phyloP scores from a whole-genome alignment of 257 asterid species.

The Solanum peruvianum region DNA sequence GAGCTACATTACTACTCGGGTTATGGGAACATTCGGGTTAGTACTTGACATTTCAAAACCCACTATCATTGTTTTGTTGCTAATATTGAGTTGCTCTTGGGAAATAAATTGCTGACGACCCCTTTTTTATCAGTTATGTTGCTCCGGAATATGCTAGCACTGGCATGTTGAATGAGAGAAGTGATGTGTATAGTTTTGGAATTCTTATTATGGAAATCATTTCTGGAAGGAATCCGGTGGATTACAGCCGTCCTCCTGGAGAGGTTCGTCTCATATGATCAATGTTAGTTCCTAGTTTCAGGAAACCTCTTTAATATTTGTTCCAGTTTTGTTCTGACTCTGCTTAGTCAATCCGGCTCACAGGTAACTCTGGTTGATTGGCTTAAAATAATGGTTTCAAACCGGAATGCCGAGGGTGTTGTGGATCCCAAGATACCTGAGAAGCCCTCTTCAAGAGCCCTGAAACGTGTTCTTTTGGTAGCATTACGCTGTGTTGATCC shows the following conservation, averaged over 20 bases:
- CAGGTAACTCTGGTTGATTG: constrained; percentile 84
- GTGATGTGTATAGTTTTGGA: constrained; percentile 86
- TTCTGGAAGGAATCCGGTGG: constrained; percentile 79
- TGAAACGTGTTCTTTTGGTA: constrained; percentile 76
- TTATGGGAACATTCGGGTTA: constrained; percentile 95
- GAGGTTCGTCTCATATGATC: constrained; percentile 35
- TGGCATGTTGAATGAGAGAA: constrained; percentile 85
- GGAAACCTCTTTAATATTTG: background rate
- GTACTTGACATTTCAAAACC: constrained; percentile 10
- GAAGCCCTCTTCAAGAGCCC: constrained; percentile 69
- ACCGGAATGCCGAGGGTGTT: constrained; percentile 70
- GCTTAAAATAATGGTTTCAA: constrained; percentile 87
- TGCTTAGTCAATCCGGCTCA: background rate
- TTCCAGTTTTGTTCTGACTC: background rate
- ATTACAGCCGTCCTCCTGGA: constrained; percentile 72
- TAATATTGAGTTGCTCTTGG: background rate
- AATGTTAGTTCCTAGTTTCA: background rate
- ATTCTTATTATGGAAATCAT: constrained; percentile 83
- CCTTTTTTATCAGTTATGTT: constrained; percentile 43
- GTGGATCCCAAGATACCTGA: constrained; percentile 68
- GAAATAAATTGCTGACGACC: background rate
- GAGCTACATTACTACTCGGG: constrained; percentile 78
- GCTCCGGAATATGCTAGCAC: constrained; percentile 96
- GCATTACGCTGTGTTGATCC: constrained; percentile 86
- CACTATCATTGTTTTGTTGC: background rate